Percentiles rank a stretch among this genome's conserved stretches.
Evolutionary conservation across 495 filamentous ascomycete genomes (phyloP).

Genomic region (Jackrogersella multiformis): DNA sequence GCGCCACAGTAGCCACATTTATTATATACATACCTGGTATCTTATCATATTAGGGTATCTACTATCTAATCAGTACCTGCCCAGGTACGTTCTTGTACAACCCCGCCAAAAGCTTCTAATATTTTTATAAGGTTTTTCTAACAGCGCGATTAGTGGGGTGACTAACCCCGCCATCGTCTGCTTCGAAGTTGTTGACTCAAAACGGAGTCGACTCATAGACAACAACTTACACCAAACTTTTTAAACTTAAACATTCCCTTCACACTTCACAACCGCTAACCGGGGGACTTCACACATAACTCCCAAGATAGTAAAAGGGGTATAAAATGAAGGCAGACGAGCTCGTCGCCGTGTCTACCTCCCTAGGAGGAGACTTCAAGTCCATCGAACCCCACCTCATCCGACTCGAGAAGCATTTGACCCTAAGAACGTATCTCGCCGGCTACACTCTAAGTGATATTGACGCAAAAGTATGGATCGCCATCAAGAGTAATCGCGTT

Average conservation of each 20-base stretch:
- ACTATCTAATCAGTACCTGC: constrained; percentile 13
- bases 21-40: constrained; percentile 1
- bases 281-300: constrained; percentile 2
- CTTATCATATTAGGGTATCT: too few relatives aligned
- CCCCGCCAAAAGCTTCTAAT: constrained; percentile 27
- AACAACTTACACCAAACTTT: background rate
- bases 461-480: constrained; percentile 85
- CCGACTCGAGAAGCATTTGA: constrained; percentile 85
- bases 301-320: background rate
- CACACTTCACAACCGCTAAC: background rate
- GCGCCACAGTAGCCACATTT: constrained; percentile 2
- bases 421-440: constrained; percentile 84
- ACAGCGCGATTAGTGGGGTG: constrained; percentile 32
- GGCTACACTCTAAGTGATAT: constrained; percentile 81
- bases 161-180: constrained; percentile 37
- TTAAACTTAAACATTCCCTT: background rate
- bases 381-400: constrained; percentile 76
- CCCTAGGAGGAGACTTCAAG: constrained; percentile 77
- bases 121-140: background rate
- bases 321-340: constrained; percentile 60
- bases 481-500: constrained; percentile 85
- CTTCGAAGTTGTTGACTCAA: constrained; percentile 20
- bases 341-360: constrained; percentile 56
- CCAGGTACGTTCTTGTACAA: background rate
- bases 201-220: background rate